A percentile compares a stretch with the other conserved stretches of the same genome.
Evolutionary conservation across 2,329 filamentous ascomycete genomes (phyloP).

Genomic region (Pyricularia grisea): DNA sequence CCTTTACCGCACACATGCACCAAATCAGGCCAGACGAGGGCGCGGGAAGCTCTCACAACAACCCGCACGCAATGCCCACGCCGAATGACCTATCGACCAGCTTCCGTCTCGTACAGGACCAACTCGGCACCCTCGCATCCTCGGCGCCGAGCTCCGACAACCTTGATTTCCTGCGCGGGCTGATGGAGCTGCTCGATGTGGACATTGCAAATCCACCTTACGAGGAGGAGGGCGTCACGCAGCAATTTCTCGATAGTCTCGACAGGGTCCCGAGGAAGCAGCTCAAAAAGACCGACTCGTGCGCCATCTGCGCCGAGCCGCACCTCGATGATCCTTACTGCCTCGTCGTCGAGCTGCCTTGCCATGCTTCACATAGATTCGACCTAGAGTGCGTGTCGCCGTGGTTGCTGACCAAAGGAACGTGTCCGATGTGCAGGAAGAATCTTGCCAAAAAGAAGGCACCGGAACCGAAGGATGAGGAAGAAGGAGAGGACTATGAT

Average conservation of each 20-base stretch:
- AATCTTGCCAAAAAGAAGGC: conserved; percentile 43
- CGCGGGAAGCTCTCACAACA: conserved; percentile 26
- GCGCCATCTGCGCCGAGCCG: conserved; percentile 53
- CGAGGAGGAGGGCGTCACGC: conserved; percentile 43
- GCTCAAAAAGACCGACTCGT: conserved; percentile 41
- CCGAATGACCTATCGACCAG: conserved; percentile 48
- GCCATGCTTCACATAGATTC: conserved; percentile 47
- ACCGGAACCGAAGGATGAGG: conserved; percentile 30
- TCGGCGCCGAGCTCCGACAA: conserved; percentile 39
- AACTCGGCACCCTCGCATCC: conserved; percentile 39
- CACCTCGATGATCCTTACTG: conserved; percentile 54
- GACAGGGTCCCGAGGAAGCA: conserved; percentile 46
- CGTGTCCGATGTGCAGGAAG: conserved; percentile 53
- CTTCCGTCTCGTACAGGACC: conserved; percentile 50
- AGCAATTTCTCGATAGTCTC: conserved; percentile 49
- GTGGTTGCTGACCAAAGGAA: conserved; percentile 56
- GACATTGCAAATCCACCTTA: conserved; percentile 44
- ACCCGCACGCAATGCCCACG: conserved; percentile 49
- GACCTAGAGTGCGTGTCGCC: conserved; percentile 60
- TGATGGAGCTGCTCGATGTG: conserved; percentile 36
- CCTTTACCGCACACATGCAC: conserved; percentile 49
- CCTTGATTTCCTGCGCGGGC: conserved; percentile 36
- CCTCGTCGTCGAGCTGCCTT: conserved; percentile 56
- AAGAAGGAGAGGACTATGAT: conserved; percentile 43
- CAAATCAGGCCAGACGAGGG: conserved; percentile 31